A percentile compares a stretch with the other conserved stretches of the same genome.
Conservation (phyloP, 2,329 filamentous ascomycete genomes). For the Exophiala mesophila region DNA sequence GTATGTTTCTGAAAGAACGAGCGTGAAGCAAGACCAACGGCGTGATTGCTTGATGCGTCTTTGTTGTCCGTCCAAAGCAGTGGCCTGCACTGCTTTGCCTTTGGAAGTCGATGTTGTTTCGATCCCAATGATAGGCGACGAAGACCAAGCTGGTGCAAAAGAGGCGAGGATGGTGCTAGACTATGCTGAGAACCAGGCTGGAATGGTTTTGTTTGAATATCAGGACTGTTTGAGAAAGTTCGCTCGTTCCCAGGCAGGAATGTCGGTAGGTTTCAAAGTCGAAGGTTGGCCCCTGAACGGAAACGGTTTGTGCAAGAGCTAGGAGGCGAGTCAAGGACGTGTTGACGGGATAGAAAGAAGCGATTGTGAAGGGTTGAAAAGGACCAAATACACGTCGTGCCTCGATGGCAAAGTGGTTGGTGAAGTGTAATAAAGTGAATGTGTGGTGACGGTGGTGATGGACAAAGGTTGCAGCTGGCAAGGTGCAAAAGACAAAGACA, state of each 20-base stretch:
- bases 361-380: constrained; percentile 14
- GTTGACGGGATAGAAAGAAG: too few relatives aligned
- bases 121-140: neutral
- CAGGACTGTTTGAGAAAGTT: constrained; percentile 8
- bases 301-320: too few relatives aligned
- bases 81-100: constrained; percentile 21
- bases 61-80: constrained; percentile 13
- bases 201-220: neutral
- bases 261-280: constrained; percentile 22
- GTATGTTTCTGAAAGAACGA: too few relatives aligned
- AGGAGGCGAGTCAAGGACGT: too few relatives aligned
- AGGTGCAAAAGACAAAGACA: too few relatives aligned
- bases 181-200: neutral
- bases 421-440: constrained; percentile 14
- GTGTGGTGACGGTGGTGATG: too few relatives aligned
- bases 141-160: neutral
- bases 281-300: constrained; percentile 16
- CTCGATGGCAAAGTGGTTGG: constrained; percentile 23
- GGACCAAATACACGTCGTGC: constrained; percentile 8
- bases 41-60: too few relatives aligned
- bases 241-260: constrained; percentile 14
- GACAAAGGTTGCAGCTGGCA: too few relatives aligned
- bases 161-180: constrained; percentile 5
- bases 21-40: too few relatives aligned
- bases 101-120: constrained; percentile 9